Evolutionary conservation across 2,329 filamentous ascomycete species (phyloP), one percentile per base, ranked within the genome.

Genomic region (Sclerotiophoma versabilis): DNA sequence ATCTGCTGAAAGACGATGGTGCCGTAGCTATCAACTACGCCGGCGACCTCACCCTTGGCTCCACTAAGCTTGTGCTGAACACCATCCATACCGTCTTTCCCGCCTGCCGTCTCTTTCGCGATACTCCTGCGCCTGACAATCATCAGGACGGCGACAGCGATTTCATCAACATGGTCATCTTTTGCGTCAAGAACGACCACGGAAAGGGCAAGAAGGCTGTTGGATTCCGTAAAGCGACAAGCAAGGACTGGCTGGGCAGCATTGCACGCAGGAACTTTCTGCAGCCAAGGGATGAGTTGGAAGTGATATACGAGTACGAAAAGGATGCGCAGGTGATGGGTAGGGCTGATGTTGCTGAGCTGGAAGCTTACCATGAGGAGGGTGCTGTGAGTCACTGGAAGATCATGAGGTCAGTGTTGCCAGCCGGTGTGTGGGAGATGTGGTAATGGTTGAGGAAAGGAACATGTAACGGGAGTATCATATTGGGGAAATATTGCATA

Each of bases 11-110:
- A 59, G 84, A 88, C 0, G 84, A 91, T 45, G 95, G 95, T 34
- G 88, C 91, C 12, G 88, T 97, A 66, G 93, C 93, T 5, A 95
- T 99, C 73, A 99, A 98, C 79, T 99, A 97, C 74, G 95, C 95
- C 5, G 95, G 93, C 45, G 93, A 98, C 73, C 83, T 98, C 48
- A 78, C 83, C 14, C 83, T 93, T 22, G 89, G 90, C 3, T 85
- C 92, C 0, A 89, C 93, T 11, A 85, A 84, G 50, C 85, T 93
- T 26, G 84, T 96, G 22, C 85, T 96, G 64, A 86, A 89, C 68
- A 98, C 95, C 26, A 93, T 98, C 73, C 82, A 83, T 58, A 76
- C 84, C 23, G 86, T 95, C 52, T 99, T 98, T 75, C 89, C 91
- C n/a, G 85, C 87, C 4, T 99, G 95, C 77, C 90, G 92, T 56